These are phyloP conservation scores for Tetrapyrgos nigripes DNA, from an alignment of 1,284 basidiomycete species.

Conservation along the genomic window DNA sequence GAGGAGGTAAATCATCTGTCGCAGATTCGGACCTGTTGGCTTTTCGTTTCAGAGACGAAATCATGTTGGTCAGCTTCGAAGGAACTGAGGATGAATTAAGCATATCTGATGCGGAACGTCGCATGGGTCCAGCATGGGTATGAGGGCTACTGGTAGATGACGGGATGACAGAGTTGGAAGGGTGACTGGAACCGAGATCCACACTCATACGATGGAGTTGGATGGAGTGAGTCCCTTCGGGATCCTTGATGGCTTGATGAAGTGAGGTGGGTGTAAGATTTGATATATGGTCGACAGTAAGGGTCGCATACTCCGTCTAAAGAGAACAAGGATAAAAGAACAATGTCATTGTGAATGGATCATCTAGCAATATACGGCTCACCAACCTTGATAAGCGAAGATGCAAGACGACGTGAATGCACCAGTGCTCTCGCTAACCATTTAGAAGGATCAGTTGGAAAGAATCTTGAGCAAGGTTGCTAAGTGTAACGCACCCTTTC, in stretches of 20 bases:
- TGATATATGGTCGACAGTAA: conserved; percentile 48
- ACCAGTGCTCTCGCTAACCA: conserved; percentile 48
- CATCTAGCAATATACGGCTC: conserved; percentile 11
- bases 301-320: conserved; percentile 49
- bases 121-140: conserved; percentile 26
- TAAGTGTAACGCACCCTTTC: conserved; percentile 38
- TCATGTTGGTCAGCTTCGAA: conserved; percentile 36
- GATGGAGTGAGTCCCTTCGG: conserved; percentile 34
- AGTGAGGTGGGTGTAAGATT: conserved; percentile 47
- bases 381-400: conserved; percentile 46
- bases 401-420: conserved; percentile 50
- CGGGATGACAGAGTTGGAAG: background rate
- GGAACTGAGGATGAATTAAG: conserved; percentile 27
- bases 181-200: conserved; percentile 21
- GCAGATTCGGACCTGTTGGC: conserved; percentile 32
- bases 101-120: conserved; percentile 41
- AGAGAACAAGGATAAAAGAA: conserved; percentile 26
- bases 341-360: conserved; percentile 27
- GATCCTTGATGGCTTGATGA: conserved; percentile 40
- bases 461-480: background rate
- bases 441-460: background rate
- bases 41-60: conserved; percentile 37
- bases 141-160: conserved; percentile 2
- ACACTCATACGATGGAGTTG: conserved; percentile 32
- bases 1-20: conserved; percentile 29